Evolutionary conservation across 345 rosid genomes (phyloP), one percentile per base, ranked within the genome.

Genomic region (Camelina neglecta): DNA sequence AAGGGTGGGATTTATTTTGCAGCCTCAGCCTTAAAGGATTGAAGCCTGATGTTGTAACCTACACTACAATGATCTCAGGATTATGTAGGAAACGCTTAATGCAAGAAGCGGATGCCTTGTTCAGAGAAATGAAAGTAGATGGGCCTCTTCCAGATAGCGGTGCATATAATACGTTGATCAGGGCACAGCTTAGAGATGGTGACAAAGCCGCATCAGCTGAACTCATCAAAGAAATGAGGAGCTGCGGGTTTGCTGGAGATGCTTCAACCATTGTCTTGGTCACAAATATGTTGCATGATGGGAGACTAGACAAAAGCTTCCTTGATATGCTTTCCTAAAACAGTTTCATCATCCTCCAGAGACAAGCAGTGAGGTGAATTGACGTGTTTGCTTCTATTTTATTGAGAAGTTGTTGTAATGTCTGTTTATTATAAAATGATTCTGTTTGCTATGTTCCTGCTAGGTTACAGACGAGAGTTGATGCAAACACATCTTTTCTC

Each of bases 211-310:
- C 29, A 26, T 69, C 73, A 26, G 42, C 42, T 1, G 20, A 55
- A 56, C 53, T 69, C 42, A 41, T 69, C 42, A 26, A 26, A 16
- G 63, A 56, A 41, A 69, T 67, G 71, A 67, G 35, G 71, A 51
- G 21, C 9, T 21, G 49, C 13, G 36, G 36, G 21, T 67, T 53
- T 2, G 0, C 0, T 13, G 50, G 38, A 54, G 24, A 67, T 67
- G 61, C 38, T 23, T 67, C 24, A 15, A 50, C 71, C 0, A 0
- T 65, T 1, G 4, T 33, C 8, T 35, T 67, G 23, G 50, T 67
- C 2, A 8, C n/a, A 53, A 4, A 54, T 39, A 68, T 68, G 72
- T 20, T 68, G 0, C 0, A 54, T 51, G 49, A 67, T 54, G 72
- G 72, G 38, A 68, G 62, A 68, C 10, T 68, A 15, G 39, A 24